Evolutionary conservation across 768 basidiomycete species (phyloP).

Genomic region (Lenzites betulinus): DNA sequence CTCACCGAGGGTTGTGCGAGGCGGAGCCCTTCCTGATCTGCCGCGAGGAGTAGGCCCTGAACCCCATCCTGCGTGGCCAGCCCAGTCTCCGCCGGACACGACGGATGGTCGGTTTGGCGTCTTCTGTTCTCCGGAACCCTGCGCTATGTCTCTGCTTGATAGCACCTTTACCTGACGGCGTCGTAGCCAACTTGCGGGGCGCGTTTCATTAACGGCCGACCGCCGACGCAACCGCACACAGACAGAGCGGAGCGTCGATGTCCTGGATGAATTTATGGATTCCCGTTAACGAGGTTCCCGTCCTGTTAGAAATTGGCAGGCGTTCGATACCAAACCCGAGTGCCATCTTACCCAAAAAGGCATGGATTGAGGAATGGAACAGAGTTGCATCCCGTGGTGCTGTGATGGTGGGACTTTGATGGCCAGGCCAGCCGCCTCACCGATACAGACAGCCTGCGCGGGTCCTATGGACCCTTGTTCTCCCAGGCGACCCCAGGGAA

Average conservation of each 20-base stretch:
- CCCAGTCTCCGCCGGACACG: not conserved
- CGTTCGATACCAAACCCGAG: not conserved
- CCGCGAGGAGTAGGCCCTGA: not conserved
- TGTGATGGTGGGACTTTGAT: slow-evolving; percentile 17
- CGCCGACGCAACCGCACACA: too few species aligned
- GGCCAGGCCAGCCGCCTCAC: not conserved
- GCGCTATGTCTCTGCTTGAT: not conserved
- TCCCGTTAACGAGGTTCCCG: not conserved
- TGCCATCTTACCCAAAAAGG: slow-evolving; percentile 3
- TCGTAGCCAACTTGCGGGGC: not conserved
- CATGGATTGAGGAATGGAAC: slow-evolving; percentile 17
- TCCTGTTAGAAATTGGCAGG: not conserved
- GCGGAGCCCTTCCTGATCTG: not conserved
- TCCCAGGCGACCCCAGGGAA: not conserved
- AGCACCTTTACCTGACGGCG: not conserved
- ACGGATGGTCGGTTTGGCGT: not conserved
- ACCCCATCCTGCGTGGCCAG: not conserved
- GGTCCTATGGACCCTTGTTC: not conserved
- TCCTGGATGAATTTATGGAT: not conserved
- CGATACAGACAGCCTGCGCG: not conserved
- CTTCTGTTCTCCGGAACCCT: not conserved
- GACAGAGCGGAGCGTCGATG: not conserved
- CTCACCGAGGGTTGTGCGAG: not conserved
- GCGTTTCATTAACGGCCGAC: not conserved
- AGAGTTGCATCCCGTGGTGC: slow-evolving; percentile 14